Evolutionary conservation across 148 eudicot species (phyloP).

Genomic region (Suaeda aralocaspica): DNA sequence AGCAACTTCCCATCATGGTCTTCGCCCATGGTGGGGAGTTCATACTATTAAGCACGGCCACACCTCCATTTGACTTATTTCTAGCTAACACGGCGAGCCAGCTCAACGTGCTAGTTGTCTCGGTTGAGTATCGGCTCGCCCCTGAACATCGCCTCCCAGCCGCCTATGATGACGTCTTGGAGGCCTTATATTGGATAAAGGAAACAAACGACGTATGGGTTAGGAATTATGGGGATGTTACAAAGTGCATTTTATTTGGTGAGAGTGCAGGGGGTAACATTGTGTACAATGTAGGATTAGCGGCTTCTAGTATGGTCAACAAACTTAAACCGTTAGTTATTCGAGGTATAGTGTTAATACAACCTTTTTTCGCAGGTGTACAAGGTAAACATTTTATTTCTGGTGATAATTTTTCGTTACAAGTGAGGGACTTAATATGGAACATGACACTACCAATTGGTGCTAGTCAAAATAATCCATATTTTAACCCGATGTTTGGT

Average conservation of each 20-base stretch:
- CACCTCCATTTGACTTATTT: constrained; percentile 7
- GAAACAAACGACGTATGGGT: constrained; percentile 29
- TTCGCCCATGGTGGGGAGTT: constrained; percentile 34
- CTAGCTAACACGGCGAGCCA: constrained; percentile 13
- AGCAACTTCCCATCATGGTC: constrained; percentile 20
- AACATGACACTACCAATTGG: constrained; percentile 43
- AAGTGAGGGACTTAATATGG: constrained; percentile 41
- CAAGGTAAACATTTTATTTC: constrained; percentile 21
- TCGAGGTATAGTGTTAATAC: constrained; percentile 28
- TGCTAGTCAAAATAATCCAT: constrained; percentile 34
- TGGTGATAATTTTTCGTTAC: constrained; percentile 31
- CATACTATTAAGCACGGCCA: constrained; percentile 9
- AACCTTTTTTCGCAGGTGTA: constrained; percentile 39
- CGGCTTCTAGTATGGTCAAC: neutral
- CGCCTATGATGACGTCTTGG: constrained; percentile 39
- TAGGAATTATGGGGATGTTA: constrained; percentile 25
- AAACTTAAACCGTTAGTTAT: constrained; percentile 17
- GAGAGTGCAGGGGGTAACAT: constrained; percentile 45
- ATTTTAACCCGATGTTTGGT: constrained; percentile 22
- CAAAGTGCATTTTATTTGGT: constrained; percentile 27
- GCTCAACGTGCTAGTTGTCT: constrained; percentile 28
- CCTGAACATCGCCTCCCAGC: constrained; percentile 42
- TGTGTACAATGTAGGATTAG: constrained; percentile 26
- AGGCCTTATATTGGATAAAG: constrained; percentile 32
- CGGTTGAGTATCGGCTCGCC: constrained; percentile 41